phyloP scores from a whole-genome alignment of 202 grass and related monocot species.

The Tripidium arundinaceum region DNA sequence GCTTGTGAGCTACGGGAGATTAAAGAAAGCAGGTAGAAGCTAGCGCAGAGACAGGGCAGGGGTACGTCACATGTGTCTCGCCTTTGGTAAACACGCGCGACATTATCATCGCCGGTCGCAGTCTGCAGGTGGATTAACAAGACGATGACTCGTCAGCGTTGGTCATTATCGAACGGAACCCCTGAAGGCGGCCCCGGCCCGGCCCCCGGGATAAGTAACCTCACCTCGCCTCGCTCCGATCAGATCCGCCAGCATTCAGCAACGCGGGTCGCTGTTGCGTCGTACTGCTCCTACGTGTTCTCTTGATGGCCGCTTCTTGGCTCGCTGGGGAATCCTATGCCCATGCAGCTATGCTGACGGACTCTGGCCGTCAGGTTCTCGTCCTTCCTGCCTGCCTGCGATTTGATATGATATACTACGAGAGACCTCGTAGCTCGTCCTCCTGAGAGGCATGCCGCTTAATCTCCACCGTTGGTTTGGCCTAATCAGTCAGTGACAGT shows the following conservation, averaged over 20 bases:
- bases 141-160: slow-evolving; percentile 1
- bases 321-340: too few species aligned
- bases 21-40: neutral
- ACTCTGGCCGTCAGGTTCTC: too few species aligned
- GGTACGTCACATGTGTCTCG: slow-evolving; percentile 28
- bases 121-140: slow-evolving; percentile 26
- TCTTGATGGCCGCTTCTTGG: too few species aligned
- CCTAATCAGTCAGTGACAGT: neutral
- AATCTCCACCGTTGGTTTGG: neutral
- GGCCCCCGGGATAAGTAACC: slow-evolving; percentile 6
- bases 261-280: too few species aligned
- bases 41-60: neutral
- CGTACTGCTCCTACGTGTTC: too few species aligned
- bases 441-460: neutral
- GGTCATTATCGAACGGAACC: slow-evolving; percentile 5
- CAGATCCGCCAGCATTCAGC: too few species aligned
- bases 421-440: too few species aligned
- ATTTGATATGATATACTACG: too few species aligned
- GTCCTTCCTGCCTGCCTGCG: too few species aligned
- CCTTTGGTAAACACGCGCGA: slow-evolving; percentile 37
- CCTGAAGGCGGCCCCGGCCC: too few species aligned
- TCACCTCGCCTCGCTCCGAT: too few species aligned
- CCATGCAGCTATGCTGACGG: neutral
- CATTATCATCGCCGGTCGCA: slow-evolving; percentile 36
- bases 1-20: slow-evolving; percentile 26